phyloP scores from a whole-genome alignment of 768 basidiomycete genomes.

The Boletus edulis region DNA sequence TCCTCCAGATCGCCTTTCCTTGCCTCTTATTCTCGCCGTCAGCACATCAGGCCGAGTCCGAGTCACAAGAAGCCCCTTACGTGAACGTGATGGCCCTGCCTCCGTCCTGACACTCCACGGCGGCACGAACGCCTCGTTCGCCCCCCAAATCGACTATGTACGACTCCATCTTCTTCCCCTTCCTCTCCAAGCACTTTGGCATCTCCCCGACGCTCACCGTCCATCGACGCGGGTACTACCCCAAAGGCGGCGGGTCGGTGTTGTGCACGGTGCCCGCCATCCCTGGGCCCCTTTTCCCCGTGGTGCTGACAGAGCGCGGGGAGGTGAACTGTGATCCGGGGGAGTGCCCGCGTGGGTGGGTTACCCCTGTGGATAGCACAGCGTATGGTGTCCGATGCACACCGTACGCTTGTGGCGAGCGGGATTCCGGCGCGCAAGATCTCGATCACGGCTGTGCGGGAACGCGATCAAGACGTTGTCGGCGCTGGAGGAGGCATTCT shows the following conservation, averaged over 20 bases:
- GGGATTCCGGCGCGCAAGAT: conserved; percentile 28
- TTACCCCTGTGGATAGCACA: conserved; percentile 56
- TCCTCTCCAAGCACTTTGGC: conserved; percentile 56
- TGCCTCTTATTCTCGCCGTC: conserved; percentile 56
- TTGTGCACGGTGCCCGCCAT: conserved; percentile 37
- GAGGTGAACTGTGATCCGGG: conserved; percentile 47
- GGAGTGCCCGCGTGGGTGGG: conserved; percentile 64
- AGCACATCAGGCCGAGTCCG: not conserved
- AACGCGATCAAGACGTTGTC: conserved; percentile 42
- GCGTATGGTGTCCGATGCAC: conserved; percentile 57
- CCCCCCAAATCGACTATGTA: conserved; percentile 77
- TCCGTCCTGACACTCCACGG: conserved; percentile 59
- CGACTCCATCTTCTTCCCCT: conserved; percentile 66
- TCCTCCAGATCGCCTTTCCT: conserved; percentile 71
- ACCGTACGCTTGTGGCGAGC: conserved; percentile 36
- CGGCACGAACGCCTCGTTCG: conserved; percentile 68
- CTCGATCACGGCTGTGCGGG: conserved; percentile 43
- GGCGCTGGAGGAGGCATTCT: conserved; percentile 72
- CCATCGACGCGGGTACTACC: conserved; percentile 64
- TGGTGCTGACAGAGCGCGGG: conserved; percentile 59
- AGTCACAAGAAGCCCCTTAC: not conserved
- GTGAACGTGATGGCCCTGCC: conserved; percentile 6
- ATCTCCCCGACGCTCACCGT: conserved; percentile 44
- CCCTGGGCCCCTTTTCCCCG: conserved; percentile 38
- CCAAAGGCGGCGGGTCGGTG: conserved; percentile 70